These are phyloP conservation scores for Lenzites betulinus DNA, from an alignment of 768 basidiomycete species.

Conservation along the genomic window DNA sequence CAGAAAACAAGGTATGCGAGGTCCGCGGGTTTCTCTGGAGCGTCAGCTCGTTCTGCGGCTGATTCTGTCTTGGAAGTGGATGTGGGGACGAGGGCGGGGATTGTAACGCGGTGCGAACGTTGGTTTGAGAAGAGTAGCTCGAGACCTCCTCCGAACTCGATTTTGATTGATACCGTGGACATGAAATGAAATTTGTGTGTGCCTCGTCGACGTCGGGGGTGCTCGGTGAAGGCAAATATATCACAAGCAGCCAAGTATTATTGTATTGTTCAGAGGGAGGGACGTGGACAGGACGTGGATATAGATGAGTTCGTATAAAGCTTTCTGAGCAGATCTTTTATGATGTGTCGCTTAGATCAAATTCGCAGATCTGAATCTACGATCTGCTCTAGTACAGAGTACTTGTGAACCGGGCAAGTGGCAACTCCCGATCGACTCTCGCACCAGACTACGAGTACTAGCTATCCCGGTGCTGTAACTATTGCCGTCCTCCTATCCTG, in stretches of 20 bases:
- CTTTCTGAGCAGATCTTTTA: not conserved
- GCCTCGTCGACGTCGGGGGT: not conserved
- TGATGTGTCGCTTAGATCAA: not conserved
- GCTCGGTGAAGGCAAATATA: too few species aligned
- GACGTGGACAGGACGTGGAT: too few species aligned
- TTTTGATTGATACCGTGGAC: slow-evolving; percentile 45
- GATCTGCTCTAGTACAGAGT: too few species aligned
- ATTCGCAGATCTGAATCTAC: too few species aligned
- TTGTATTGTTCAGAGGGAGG: too few species aligned
- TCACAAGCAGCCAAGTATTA: too few species aligned
- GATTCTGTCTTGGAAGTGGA: slow-evolving; percentile 6
- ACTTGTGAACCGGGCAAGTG: too few species aligned
- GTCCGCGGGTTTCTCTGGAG: slow-evolving; percentile 50
- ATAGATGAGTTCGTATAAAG: too few species aligned
- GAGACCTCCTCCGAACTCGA: slow-evolving; percentile 85
- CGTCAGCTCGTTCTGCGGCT: slow-evolving; percentile 10
- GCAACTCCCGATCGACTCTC: too few species aligned
- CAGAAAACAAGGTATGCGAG: slow-evolving; percentile 78
- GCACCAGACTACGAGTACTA: too few species aligned
- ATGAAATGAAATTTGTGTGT: slow-evolving; percentile 2
- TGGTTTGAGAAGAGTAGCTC: slow-evolving; percentile 81
- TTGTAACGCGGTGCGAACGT: slow-evolving; percentile 54
- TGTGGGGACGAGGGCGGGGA: slow-evolving; percentile 50
- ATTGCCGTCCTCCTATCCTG: too few species aligned
- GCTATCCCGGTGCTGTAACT: too few species aligned